phyloP scores from a whole-genome alignment of 768 basidiomycete genomes.

The Termitomyces sp. region DNA sequence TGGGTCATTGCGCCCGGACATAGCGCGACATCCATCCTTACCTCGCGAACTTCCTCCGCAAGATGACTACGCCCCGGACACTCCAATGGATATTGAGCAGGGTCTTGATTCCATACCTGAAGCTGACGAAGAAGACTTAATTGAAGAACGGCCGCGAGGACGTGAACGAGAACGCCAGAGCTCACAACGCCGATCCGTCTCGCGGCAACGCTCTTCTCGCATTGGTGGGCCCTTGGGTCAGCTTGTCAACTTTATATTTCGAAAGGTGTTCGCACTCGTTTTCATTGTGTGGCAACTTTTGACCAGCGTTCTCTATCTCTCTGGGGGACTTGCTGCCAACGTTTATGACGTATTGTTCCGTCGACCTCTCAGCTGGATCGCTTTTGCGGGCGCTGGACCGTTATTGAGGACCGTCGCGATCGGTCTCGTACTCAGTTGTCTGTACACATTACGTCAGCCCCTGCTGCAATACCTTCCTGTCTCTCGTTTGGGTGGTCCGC shows the following conservation, averaged over 20 bases:
- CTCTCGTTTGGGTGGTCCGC: constrained; percentile 15
- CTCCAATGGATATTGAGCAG: constrained; percentile 40
- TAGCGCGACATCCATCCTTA: constrained; percentile 25
- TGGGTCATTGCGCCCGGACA: constrained; percentile 31
- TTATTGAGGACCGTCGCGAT: constrained; percentile 37
- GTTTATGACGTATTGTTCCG: constrained; percentile 40
- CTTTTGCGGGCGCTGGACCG: constrained; percentile 17
- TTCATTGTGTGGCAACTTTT: constrained; percentile 24
- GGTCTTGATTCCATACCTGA: constrained; percentile 62
- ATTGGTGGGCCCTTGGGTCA: constrained; percentile 40
- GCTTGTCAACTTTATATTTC: constrained; percentile 26
- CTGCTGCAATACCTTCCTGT: constrained; percentile 25
- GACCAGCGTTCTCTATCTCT: constrained; percentile 31
- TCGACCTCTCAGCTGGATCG: constrained; percentile 39
- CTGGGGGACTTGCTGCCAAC: constrained; percentile 45
- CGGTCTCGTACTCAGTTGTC: constrained; percentile 37
- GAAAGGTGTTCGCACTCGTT: constrained; percentile 16
- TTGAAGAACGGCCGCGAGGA: constrained; percentile 11
- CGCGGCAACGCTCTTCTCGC: constrained; percentile 21
- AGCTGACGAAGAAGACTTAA: constrained; percentile 44
- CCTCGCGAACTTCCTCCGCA: constrained; percentile 24
- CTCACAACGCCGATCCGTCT: constrained; percentile 26
- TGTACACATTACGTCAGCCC: constrained; percentile 36
- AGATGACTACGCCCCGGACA: constrained; percentile 22
- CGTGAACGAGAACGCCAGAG: background rate